Evolutionary conservation across 352 stramenopile genomes (phyloP).

Genomic region (Globisporangium middletonii): DNA sequence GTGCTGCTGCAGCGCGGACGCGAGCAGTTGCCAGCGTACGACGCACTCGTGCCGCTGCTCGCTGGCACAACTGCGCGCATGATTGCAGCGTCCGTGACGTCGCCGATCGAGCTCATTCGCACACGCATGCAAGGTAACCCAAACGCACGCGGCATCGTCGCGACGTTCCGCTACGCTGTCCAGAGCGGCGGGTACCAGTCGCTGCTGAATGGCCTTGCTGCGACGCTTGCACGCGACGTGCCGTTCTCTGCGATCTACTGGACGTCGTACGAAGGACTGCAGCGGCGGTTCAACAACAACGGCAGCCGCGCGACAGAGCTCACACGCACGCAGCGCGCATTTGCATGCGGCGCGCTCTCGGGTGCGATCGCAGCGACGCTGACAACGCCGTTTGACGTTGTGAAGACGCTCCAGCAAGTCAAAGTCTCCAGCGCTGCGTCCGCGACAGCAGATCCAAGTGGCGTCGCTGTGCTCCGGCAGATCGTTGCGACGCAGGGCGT

Average conservation of each 20-base stretch:
- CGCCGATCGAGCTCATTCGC: constrained; percentile 85
- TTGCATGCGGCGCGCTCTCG: constrained; percentile 80
- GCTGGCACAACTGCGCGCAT: constrained; percentile 62
- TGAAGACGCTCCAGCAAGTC: constrained; percentile 92
- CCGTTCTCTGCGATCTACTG: constrained; percentile 96
- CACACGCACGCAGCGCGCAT: constrained; percentile 62
- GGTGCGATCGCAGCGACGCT: constrained; percentile 84
- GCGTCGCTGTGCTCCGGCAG: constrained; percentile 34
- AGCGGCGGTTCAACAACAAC: constrained; percentile 16
- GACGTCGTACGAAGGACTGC: constrained; percentile 86
- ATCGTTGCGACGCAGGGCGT: constrained; percentile 45
- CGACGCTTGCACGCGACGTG: constrained; percentile 92
- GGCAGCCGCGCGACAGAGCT: constrained; percentile 10
- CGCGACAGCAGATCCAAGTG: constrained; percentile 30
- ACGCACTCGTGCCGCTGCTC: constrained; percentile 50
- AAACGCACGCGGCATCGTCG: constrained; percentile 20
- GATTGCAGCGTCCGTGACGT: constrained; percentile 71
- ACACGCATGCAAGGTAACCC: constrained; percentile 76
- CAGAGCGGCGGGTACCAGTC: constrained; percentile 63
- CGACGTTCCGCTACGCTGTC: constrained; percentile 54
- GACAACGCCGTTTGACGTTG: constrained; percentile 95
- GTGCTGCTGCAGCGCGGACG: constrained; percentile 52
- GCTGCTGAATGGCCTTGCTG: constrained; percentile 82
- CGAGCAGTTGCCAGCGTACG: constrained; percentile 23
- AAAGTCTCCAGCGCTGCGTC: constrained; percentile 18